Evolutionary conservation across 106 monocot genomes (phyloP).

Genomic region (Dendrobium catenatum): DNA sequence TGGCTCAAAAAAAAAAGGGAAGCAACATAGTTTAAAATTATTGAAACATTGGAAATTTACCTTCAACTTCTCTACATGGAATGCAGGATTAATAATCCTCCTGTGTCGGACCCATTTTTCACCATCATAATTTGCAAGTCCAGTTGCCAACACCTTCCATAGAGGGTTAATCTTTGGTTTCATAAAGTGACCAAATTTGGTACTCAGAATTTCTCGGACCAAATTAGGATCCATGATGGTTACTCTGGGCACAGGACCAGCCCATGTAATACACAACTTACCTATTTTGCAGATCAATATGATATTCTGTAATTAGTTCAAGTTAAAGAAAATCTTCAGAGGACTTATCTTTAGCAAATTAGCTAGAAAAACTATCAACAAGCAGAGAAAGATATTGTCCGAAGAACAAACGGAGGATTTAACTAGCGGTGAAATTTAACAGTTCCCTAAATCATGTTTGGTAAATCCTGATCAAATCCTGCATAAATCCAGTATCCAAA

Average conservation of each 20-base stretch:
- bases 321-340: neutral
- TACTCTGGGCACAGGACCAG: conserved; percentile 49
- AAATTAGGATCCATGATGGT: conserved; percentile 50
- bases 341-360: too few species aligned
- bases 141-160: conserved; percentile 14
- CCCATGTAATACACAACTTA: conserved; percentile 47
- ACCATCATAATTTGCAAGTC: conserved; percentile 44
- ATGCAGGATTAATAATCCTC: conserved; percentile 77
- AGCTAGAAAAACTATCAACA: too few species aligned
- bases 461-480: too few species aligned
- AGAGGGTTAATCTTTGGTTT: conserved; percentile 23
- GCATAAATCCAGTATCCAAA: too few species aligned
- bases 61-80: conserved; percentile 72
- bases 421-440: too few species aligned
- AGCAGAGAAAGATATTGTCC: too few species aligned
- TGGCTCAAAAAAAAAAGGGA: too few species aligned
- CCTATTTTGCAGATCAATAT: conserved; percentile 28
- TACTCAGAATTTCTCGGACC: conserved; percentile 48
- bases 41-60: conserved; percentile 12
- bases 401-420: too few species aligned
- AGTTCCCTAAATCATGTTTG: too few species aligned
- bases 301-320: neutral
- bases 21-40: too few species aligned
- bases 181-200: conserved; percentile 51
- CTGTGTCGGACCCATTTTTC: conserved; percentile 72